Percentiles rank a stretch among this genome's conserved stretches.
Conservation (phyloP, 495 filamentous ascomycete species). For the Podospora pseudopauciseta region DNA sequence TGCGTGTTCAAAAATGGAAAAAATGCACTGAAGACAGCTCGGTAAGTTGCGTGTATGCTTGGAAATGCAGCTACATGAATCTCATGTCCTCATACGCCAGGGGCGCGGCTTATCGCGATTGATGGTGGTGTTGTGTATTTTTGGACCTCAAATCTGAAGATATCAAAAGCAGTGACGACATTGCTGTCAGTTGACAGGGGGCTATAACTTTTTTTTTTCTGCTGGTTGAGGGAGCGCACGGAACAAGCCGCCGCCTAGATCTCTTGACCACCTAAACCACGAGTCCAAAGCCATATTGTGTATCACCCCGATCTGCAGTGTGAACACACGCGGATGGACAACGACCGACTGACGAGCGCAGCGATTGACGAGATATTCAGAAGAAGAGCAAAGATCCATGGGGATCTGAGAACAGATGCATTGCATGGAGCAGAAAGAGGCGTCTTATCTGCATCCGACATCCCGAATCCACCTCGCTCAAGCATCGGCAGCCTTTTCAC, state of each 20-base stretch:
- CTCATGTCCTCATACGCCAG: not conserved
- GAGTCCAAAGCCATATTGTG: not conserved
- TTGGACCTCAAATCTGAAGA: not conserved
- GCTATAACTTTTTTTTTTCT: not conserved
- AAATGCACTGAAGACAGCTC: not conserved
- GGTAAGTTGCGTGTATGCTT: not conserved
- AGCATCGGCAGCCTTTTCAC: not conserved
- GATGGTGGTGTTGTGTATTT: not conserved
- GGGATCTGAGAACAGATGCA: not conserved
- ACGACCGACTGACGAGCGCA: not conserved
- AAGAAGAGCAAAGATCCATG: not conserved
- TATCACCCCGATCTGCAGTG: not conserved
- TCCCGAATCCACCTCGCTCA: not conserved
- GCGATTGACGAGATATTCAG: too few species aligned
- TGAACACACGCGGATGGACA: not conserved
- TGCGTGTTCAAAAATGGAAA: not conserved
- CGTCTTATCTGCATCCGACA: not conserved
- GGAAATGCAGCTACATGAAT: not conserved
- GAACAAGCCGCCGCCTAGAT: not conserved
- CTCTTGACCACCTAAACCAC: not conserved
- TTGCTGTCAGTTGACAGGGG: constrained; percentile 11
- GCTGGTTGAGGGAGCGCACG: not conserved
- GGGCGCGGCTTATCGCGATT: not conserved
- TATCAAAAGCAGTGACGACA: constrained; percentile 17
- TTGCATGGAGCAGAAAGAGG: not conserved